Conservation (phyloP, 2,329 filamentous ascomycete species). For the Amesomyces nigricolor region DNA sequence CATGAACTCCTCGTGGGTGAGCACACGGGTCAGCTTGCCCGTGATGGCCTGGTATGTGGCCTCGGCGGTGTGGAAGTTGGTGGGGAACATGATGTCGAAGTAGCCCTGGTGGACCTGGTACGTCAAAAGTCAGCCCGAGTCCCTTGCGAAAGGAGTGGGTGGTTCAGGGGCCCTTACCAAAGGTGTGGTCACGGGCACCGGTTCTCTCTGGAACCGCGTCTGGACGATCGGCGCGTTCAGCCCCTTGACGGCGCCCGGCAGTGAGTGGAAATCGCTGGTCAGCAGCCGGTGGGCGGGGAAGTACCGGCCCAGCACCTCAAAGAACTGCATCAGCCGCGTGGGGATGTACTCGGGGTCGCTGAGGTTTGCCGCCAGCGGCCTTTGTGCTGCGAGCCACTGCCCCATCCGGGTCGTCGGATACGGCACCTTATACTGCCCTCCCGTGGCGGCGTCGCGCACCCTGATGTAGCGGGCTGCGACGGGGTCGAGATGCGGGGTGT, state of each 20-base stretch:
- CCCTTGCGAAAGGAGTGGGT: not conserved
- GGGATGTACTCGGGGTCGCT: conserved; percentile 88
- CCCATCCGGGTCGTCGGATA: conserved; percentile 49
- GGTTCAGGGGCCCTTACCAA: conserved; percentile 54
- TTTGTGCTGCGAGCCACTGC: conserved; percentile 54
- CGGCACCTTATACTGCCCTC: conserved; percentile 57
- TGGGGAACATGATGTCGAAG: conserved; percentile 98
- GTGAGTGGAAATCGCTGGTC: conserved; percentile 81
- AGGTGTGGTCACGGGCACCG: conserved; percentile 84
- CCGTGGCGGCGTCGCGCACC: conserved; percentile 72
- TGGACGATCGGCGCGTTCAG: conserved; percentile 94
- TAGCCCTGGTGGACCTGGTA: conserved; percentile 89
- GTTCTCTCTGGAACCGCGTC: conserved; percentile 80
- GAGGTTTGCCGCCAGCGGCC: conserved; percentile 71
- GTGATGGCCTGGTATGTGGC: conserved; percentile 90
- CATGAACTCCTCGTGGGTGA: conserved; percentile 88
- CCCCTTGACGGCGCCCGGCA: conserved; percentile 77
- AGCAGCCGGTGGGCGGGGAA: conserved; percentile 88
- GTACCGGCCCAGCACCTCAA: conserved; percentile 78
- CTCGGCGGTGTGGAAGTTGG: conserved; percentile 86
- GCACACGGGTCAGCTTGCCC: conserved; percentile 79
- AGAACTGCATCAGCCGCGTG: conserved; percentile 93
- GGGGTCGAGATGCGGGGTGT: conserved; percentile 73
- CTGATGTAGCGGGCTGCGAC: conserved; percentile 76
- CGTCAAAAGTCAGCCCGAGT: not conserved